These are phyloP conservation scores for Boletus bicolor DNA, from an alignment of 768 basidiomycete species.

Conservation along the genomic window DNA sequence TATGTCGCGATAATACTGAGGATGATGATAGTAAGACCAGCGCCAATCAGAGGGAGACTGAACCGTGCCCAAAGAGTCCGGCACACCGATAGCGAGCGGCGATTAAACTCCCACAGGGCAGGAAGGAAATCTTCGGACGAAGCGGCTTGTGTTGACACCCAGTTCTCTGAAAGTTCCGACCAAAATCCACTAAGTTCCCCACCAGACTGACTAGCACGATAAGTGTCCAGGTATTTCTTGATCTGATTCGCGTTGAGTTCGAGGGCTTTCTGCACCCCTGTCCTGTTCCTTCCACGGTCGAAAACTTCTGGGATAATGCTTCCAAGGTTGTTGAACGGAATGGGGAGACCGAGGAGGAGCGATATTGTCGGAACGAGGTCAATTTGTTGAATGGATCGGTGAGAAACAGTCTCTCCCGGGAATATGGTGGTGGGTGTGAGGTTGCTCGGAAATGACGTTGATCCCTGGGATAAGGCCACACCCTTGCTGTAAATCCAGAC, in stretches of 20 bases:
- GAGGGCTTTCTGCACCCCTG: constrained; percentile 55
- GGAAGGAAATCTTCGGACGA: constrained; percentile 22
- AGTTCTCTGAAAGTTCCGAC: constrained; percentile 46
- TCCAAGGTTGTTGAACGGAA: constrained; percentile 96
- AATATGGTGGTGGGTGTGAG: constrained; percentile 57
- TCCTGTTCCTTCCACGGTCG: constrained; percentile 39
- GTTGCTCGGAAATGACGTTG: constrained; percentile 40
- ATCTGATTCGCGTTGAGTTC: constrained; percentile 74
- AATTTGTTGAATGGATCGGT: constrained; percentile 84
- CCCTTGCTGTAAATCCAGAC: constrained; percentile 94
- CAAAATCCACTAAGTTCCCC: constrained; percentile 71
- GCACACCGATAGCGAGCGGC: constrained; percentile 52
- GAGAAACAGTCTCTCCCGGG: constrained; percentile 51
- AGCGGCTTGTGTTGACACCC: constrained; percentile 34
- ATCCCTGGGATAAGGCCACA: constrained; percentile 39
- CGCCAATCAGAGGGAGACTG: constrained; percentile 69
- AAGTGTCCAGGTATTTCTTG: constrained; percentile 69
- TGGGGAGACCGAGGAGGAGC: constrained; percentile 85
- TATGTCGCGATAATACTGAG: constrained; percentile 54
- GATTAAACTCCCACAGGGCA: constrained; percentile 25
- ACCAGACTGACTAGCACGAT: constrained; percentile 67
- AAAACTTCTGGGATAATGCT: constrained; percentile 91
- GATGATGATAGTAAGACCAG: constrained; percentile 64
- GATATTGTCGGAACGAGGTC: constrained; percentile 88
- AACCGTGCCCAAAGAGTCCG: constrained; percentile 95